phyloP scores from a whole-genome alignment of 164 flowering plant genomes.

The Chloranthus sessilifolius region DNA sequence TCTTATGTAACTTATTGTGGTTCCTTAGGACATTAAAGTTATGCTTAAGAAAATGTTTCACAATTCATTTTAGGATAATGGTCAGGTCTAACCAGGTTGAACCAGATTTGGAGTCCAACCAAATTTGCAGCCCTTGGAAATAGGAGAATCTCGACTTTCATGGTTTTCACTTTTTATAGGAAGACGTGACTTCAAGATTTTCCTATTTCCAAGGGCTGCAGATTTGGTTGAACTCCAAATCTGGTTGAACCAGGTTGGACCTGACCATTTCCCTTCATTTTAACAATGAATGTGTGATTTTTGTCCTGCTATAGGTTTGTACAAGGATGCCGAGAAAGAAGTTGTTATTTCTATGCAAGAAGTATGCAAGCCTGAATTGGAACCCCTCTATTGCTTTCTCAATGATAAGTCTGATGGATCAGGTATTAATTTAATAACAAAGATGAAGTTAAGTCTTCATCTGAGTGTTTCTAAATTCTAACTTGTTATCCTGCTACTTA shows the following conservation, averaged over 20 bases:
- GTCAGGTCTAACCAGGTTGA: no score
- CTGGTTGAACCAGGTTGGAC: no score
- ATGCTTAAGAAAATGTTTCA: not conserved
- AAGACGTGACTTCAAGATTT: no score
- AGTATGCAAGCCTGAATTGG: constrained; percentile 16
- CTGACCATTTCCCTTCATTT: no score
- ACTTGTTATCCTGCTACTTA: no score
- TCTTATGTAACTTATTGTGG: constrained; percentile 1
- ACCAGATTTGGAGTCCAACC: no score
- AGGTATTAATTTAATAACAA: constrained; percentile 22
- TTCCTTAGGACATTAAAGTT: not conserved
- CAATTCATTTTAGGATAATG: no score
- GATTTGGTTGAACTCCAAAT: no score
- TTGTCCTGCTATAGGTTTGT: constrained; percentile 5
- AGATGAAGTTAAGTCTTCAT: not conserved
- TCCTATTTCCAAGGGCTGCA: no score
- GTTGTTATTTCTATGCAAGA: constrained; percentile 11
- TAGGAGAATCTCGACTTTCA: no score
- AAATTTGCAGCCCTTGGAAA: no score
- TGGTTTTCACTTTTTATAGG: no score
- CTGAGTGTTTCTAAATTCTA: not conserved
- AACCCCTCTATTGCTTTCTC: constrained; percentile 16
- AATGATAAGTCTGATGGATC: constrained; percentile 20
- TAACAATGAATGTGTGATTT: not conserved
- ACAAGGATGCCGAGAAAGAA: constrained; percentile 17